Base-by-base conservation (phyloP, 768 basidiomycete genomes). In the Gloeostereum incarnatum region DNA sequence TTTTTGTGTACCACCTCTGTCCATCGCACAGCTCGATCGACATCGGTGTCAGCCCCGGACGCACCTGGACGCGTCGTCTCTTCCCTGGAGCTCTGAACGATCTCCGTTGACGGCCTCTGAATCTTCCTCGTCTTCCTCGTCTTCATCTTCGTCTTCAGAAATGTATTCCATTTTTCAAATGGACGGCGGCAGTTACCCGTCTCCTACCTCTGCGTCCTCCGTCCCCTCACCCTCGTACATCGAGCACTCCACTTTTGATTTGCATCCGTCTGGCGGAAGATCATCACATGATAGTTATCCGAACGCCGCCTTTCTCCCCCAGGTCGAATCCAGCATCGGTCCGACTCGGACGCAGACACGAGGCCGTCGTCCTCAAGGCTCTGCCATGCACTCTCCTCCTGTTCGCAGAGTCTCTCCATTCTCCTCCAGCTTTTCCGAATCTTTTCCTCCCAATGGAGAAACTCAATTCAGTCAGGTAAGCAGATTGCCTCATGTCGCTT, bases 291-390 rank as follows among this genome's bases (percentile, higher is more conserved):
- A 30, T 30, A 6, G 5, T 17, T 30, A 13, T 30, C 2, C 29
- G 13, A 17, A 13, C 17, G 35, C 46, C 29, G 42, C 59, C 43
- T 35, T 43, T 17, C 60, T 68, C 35, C 41, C 49, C 25, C 73
- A 73, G 55, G 57, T 73, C 26, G 59, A 69, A 9, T 58, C 71
- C 21, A 73, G 63, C 57, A 66, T 73, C 44, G 76, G 75, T 0
- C 74, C 76, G 33, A 57, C 59, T 43, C 70, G 76, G 43, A 56
- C 61, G 35, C 42, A 60, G 22, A 66, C 66, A 27, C 67, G 75
- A 29, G 59, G 69, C 27, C 68, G 29, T 13, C 29, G 29, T 30
- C 29, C 29, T 30, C 31, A 22, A 19, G 31, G 27, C 10, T 35
- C 11, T 13, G 4, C 4, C 17, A 33, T 9, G 9, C 16, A 34